Evolutionary conservation across 441 rosid genomes (phyloP).

Genomic region (Erysimum cheiri): DNA sequence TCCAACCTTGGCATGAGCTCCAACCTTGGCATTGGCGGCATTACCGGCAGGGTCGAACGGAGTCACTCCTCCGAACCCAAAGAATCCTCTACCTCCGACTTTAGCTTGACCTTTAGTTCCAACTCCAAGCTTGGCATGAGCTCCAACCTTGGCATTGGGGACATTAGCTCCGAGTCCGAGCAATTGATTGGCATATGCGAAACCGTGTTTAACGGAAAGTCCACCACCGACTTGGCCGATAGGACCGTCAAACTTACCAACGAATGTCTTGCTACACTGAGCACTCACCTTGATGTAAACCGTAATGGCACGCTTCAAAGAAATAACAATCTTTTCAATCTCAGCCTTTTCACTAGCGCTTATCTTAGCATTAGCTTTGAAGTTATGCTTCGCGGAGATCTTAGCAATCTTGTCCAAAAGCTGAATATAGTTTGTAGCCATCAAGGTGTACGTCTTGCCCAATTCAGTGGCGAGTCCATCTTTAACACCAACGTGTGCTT

Average conservation of each 20-base stretch:
- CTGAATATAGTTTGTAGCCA: constrained; percentile 24
- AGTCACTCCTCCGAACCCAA: too few relatives aligned
- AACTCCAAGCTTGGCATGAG: background rate
- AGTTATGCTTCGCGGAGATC: constrained; percentile 28
- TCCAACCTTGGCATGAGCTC: background rate
- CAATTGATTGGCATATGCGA: background rate
- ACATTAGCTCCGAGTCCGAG: background rate
- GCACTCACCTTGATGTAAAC: constrained; percentile 8
- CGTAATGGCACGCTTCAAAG: constrained; percentile 28
- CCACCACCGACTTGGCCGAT: too few relatives aligned
- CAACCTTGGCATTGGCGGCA: background rate
- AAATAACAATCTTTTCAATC: constrained; percentile 12
- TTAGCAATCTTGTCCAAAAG: constrained; percentile 7
- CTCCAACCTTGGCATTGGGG: background rate
- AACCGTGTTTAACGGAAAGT: background rate
- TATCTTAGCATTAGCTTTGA: constrained; percentile 23
- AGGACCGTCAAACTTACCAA: too few relatives aligned
- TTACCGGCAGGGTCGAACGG: too few relatives aligned
- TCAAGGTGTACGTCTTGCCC: constrained; percentile 1
- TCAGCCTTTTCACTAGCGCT: constrained; percentile 6
- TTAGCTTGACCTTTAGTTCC: background rate
- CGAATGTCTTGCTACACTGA: background rate
- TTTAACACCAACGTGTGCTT: constrained; percentile 24
- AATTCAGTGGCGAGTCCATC: constrained; percentile 1
- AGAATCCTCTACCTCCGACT: background rate